phyloP scores from a whole-genome alignment of 257 asterid genomes.

The Lycium ferocissimum region DNA sequence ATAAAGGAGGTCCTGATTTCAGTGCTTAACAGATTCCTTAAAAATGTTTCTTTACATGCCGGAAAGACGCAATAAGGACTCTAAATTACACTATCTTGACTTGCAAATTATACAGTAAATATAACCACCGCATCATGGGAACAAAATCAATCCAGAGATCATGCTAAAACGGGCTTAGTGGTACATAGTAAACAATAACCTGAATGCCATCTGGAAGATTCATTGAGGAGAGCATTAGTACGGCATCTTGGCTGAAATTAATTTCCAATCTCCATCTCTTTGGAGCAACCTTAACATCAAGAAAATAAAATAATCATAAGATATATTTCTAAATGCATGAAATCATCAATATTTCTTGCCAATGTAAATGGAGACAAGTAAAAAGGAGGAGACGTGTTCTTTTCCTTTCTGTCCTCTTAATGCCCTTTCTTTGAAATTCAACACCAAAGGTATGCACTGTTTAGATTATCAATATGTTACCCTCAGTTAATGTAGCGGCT shows the following conservation, averaged over 20 bases:
- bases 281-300: constrained; percentile 74
- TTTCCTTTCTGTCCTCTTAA: constrained; percentile 8
- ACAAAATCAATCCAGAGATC: not conserved
- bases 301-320: not conserved
- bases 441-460: not conserved
- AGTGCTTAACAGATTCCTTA: not conserved
- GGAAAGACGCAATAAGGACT: not conserved
- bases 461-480: not conserved
- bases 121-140: constrained; percentile 9
- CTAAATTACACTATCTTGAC: constrained; percentile 18
- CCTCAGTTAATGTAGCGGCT: constrained; percentile 6
- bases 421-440: not conserved
- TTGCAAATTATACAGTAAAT: not conserved
- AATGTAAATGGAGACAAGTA: not conserved
- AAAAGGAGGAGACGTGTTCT: not conserved
- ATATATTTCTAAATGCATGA: not conserved
- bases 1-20: constrained; percentile 23
- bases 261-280: constrained; percentile 97
- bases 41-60: constrained; percentile 18
- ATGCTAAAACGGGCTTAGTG: not conserved
- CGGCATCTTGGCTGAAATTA: constrained; percentile 90
- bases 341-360: not conserved
- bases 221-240: constrained; percentile 95
- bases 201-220: constrained; percentile 96
- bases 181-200: constrained; percentile 48